Evolutionary conservation across 345 rosid genomes (phyloP), one percentile per base, ranked within the genome.

Genomic region (Boechera divaricarpa): DNA sequence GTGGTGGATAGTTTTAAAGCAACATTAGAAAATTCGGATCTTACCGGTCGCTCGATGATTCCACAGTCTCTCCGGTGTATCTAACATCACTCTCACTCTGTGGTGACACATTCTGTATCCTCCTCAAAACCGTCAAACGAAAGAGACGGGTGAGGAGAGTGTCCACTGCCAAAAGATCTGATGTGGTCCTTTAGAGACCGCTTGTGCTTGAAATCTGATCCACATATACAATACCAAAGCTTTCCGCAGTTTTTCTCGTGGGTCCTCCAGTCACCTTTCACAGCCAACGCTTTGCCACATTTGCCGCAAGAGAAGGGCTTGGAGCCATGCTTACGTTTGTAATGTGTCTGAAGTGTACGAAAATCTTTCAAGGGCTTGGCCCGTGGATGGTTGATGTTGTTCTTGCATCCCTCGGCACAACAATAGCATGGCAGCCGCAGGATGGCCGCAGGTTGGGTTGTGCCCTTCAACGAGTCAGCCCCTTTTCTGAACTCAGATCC

Each of bases 241-340:
- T 91, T 88, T 15, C 99, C 99, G 6, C 99, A 95, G 16, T 95
- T 95, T 85, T 95, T 95, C 86, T 95, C 99, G 58, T 95, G 99
- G 26, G 99, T 95, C 67, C 99, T 86, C 99, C 99, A 95, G 31
- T 95, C 99, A 0, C 99, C 99, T 64, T 92, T 83, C 32, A 95
- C 99, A 0, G 99, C 99, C 49, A 95, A 86, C 4, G 93, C 87
- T 80, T 95, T 95, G 38, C 93, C 92, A 63, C 99, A 95, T 82
- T 92, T 92, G 8, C 94, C 82, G 67, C 99, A 95, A 86, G 87
- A 82, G 68, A 92, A 95, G 2, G 98, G 96, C 69, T 92, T 95
- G 61, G 91, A 86, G 48, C 99, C 99, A 77, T 95, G 99, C 78
- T 91, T 95, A 56, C 99, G 84, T 83, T 92, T 95, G 94, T 92